Percentiles rank a stretch among this genome's conserved stretches.
Evolutionary conservation across 177 flowering plant genomes (phyloP).

Genomic region (Vitis hybrid): DNA sequence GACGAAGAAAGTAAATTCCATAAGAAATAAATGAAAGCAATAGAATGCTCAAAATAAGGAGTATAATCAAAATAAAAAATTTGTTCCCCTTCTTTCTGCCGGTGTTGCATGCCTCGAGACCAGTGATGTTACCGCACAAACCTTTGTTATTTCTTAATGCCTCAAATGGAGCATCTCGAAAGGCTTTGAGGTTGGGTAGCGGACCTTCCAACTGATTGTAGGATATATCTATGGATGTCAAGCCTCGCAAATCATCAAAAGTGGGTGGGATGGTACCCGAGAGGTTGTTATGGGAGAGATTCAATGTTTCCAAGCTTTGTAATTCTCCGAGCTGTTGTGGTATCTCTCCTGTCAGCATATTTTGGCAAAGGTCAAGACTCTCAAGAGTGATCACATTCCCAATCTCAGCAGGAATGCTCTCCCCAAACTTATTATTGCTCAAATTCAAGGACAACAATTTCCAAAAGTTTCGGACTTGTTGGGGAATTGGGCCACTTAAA

Average conservation of each 20-base stretch:
- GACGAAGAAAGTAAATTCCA: background rate
- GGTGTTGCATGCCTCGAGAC: background rate
- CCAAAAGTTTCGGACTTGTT: background rate
- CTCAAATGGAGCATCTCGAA: constrained; percentile 6
- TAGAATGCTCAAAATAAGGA: background rate
- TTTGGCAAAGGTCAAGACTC: constrained; percentile 21
- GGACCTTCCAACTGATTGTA: constrained; percentile 25
- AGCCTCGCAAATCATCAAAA: no score
- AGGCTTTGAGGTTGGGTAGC: constrained; percentile 19
- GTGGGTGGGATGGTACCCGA: no score
- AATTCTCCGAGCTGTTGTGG: constrained; percentile 21
- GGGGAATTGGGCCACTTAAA: constrained; percentile 9
- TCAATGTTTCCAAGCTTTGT: no score
- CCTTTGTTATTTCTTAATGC: constrained; percentile 18
- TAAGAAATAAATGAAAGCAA: background rate
- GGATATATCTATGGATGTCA: no score
- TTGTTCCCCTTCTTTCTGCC: background rate
- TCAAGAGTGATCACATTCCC: constrained; percentile 9
- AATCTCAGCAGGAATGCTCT: constrained; percentile 7
- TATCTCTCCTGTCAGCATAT: constrained; percentile 20
- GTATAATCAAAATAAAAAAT: background rate
- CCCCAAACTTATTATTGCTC: constrained; percentile 10
- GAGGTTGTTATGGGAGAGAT: no score
- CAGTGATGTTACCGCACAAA: constrained; percentile 1
- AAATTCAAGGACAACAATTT: constrained; percentile 14